These are phyloP conservation scores for Cystobasidium onofrii DNA, from an alignment of 768 basidiomycete genomes.

Conservation along the genomic window DNA sequence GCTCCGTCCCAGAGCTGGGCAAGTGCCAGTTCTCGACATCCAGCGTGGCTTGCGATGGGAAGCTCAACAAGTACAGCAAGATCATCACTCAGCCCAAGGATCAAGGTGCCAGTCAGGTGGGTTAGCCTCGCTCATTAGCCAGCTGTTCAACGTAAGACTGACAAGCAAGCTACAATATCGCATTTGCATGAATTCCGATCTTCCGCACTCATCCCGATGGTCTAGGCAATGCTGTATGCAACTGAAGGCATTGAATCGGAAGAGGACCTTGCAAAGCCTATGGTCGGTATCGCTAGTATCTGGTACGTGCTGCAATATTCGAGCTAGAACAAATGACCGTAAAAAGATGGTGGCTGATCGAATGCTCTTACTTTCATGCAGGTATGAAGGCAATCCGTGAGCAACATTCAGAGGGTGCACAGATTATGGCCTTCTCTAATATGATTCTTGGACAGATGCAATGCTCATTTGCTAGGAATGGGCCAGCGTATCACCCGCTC, in stretches of 20 bases:
- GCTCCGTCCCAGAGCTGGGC: background rate
- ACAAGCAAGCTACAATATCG: background rate
- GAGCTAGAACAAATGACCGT: background rate
- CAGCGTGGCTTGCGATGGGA: background rate
- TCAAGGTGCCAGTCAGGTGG: conserved; percentile 87
- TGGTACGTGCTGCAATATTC: conserved; percentile 57
- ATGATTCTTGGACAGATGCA: conserved; percentile 60
- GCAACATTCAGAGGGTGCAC: conserved; percentile 41
- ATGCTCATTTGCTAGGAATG: conserved; percentile 79
- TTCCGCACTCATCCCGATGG: no score
- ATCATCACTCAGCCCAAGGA: conserved; percentile 81
- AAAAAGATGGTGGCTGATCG: background rate
- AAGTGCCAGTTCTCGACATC: conserved; percentile 18
- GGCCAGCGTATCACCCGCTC: conserved; percentile 82
- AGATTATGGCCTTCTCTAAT: background rate
- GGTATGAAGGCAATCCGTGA: conserved; percentile 99
- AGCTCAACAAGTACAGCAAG: conserved; percentile 61
- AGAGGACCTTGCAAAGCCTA: conserved; percentile 83
- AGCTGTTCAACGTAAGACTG: no score
- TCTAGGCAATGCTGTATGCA: conserved; percentile 99
- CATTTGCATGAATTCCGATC: background rate
- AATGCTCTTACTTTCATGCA: conserved; percentile 43
- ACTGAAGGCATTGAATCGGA: conserved; percentile 78
- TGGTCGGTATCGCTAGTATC: conserved; percentile 94
- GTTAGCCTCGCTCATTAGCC: conserved; percentile 15